These are phyloP conservation scores for Xylaria sp. DNA, from an alignment of 2,329 filamentous ascomycete genomes.

Conservation along the genomic window DNA sequence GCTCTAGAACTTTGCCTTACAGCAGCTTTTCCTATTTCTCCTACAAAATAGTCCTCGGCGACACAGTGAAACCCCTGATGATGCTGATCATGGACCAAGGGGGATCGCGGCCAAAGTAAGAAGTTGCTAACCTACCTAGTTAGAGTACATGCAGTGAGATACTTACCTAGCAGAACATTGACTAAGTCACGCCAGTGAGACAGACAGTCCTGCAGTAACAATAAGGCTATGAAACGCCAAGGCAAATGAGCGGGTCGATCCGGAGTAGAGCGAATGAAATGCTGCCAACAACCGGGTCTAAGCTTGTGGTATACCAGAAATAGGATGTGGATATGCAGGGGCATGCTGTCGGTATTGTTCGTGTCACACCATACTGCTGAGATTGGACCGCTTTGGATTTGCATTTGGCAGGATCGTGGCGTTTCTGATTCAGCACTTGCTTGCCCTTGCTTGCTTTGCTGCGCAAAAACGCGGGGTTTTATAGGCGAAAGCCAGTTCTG, in stretches of 20 bases:
- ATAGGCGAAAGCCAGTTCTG: background rate
- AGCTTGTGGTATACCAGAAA: slow-evolving; percentile 24
- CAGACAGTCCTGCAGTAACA: slow-evolving; percentile 3
- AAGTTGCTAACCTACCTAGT: slow-evolving; percentile 3
- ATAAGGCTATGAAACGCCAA: slow-evolving; percentile 32
- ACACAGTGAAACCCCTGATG: slow-evolving; percentile 27
- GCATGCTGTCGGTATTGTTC: slow-evolving; percentile 8
- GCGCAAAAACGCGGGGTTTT: slow-evolving; percentile 3
- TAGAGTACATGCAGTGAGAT: slow-evolving; percentile 13
- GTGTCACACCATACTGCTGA: slow-evolving; percentile 16
- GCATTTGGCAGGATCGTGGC: background rate
- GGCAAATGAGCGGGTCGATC: slow-evolving; percentile 17
- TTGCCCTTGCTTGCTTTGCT: background rate
- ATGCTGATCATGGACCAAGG: slow-evolving; percentile 22
- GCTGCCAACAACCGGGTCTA: slow-evolving; percentile 21
- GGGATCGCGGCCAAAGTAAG: slow-evolving; percentile 16
- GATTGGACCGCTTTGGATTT: background rate
- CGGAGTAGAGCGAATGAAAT: slow-evolving; percentile 30
- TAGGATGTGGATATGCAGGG: slow-evolving; percentile 25
- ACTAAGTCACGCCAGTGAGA: slow-evolving; percentile 13
- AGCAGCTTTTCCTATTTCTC: slow-evolving; percentile 1
- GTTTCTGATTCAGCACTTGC: background rate
- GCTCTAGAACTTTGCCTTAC: background rate
- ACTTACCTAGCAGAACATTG: background rate
- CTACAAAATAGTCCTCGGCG: background rate